These are phyloP conservation scores for Proliferodiscus dingleyae DNA, from an alignment of 2,329 filamentous ascomycete species.

Conservation along the genomic window DNA sequence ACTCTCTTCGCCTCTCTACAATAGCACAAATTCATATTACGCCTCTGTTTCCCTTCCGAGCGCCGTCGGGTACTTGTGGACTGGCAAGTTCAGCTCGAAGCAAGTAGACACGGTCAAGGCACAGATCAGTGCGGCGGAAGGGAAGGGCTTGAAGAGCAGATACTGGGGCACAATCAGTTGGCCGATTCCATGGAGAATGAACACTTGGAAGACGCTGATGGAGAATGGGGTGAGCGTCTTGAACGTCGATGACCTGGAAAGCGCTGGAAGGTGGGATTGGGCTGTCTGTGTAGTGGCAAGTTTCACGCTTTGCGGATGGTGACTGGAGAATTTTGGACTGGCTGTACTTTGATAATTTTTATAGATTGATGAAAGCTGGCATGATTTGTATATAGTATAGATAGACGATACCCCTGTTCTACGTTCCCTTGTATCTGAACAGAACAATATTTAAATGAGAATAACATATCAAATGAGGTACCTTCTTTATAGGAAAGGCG, in stretches of 20 bases:
- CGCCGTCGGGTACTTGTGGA: constrained; percentile 16
- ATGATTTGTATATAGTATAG: too few species aligned
- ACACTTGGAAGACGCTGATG: constrained; percentile 36
- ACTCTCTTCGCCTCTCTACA: constrained; percentile 16
- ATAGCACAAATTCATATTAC: constrained; percentile 23
- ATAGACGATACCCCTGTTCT: too few species aligned
- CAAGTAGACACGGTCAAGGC: constrained; percentile 13
- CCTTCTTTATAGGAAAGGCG: too few species aligned
- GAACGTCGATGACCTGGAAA: constrained; percentile 39
- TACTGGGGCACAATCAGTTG: constrained; percentile 39
- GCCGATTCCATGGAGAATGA: constrained; percentile 35
- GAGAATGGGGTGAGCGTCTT: constrained; percentile 35
- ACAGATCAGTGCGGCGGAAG: constrained; percentile 29
- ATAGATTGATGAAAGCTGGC: too few species aligned
- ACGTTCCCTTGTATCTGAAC: too few species aligned
- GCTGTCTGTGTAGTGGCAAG: constrained; percentile 9
- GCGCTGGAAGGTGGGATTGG: constrained; percentile 25
- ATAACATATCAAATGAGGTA: too few species aligned
- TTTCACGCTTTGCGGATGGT: background rate
- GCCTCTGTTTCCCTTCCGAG: constrained; percentile 18
- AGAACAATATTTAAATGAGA: too few species aligned
- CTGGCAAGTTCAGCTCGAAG: constrained; percentile 6
- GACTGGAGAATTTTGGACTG: too few species aligned
- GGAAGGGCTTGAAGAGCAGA: constrained; percentile 33
- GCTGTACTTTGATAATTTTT: too few species aligned